phyloP scores from a whole-genome alignment of 805 yeast species.

The Grigorovia jiainica region DNA sequence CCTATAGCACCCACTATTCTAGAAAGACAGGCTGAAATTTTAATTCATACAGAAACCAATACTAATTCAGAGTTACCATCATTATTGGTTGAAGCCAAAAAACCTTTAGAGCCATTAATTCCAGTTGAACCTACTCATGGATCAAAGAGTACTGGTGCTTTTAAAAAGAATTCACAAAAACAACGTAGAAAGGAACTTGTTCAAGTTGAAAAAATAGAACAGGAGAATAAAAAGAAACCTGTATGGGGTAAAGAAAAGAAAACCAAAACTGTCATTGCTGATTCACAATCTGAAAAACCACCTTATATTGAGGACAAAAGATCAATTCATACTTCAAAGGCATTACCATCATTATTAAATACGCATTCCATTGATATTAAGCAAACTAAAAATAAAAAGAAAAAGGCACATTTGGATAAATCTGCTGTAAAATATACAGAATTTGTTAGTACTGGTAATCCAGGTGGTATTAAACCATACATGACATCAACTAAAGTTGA shows the following conservation, averaged over 20 bases:
- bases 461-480: slow-evolving; percentile 14
- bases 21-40: slow-evolving; percentile 8
- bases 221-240: slow-evolving; percentile 6
- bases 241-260: slow-evolving; percentile 16
- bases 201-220: slow-evolving; percentile 1
- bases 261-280: neutral
- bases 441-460: slow-evolving; percentile 17
- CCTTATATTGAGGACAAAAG: neutral
- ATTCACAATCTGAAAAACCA: neutral
- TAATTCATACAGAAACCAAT: slow-evolving; percentile 9
- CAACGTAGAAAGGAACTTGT: slow-evolving; percentile 14
- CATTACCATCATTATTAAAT: slow-evolving; percentile 18
- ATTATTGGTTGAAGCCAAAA: slow-evolving; percentile 1
- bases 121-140: neutral
- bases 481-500: slow-evolving; percentile 4
- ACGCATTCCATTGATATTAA: slow-evolving; percentile 1
- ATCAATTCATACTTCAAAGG: slow-evolving; percentile 3
- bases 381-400: neutral
- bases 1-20: neutral
- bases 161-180: slow-evolving; percentile 24
- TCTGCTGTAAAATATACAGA: slow-evolving; percentile 7
- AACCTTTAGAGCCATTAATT: neutral
- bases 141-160: slow-evolving; percentile 10
- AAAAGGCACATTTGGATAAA: neutral
- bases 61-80: slow-evolving; percentile 10